A percentile compares a stretch with the other conserved stretches of the same genome.
Evolutionary conservation across 2,329 filamentous ascomycete species (phyloP).

Genomic region (Colletotrichum sp.): DNA sequence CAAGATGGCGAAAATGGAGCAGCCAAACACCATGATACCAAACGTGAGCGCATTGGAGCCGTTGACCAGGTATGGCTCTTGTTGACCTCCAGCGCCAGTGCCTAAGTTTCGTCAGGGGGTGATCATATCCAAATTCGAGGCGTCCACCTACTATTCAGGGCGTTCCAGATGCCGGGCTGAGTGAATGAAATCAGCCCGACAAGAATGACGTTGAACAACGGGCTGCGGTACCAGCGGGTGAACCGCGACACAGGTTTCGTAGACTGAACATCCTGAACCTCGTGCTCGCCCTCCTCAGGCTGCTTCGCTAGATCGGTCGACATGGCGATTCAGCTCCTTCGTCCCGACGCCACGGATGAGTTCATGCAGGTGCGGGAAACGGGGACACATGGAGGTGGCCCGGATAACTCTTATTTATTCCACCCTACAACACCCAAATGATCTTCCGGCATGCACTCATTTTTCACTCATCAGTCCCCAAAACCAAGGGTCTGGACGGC

Average conservation of each 20-base stretch:
- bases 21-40: constrained; percentile 51
- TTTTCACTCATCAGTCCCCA: not conserved
- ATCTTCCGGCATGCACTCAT: not conserved
- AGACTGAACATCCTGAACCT: not conserved
- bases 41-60: constrained; percentile 75
- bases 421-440: not conserved
- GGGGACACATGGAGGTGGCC: not conserved
- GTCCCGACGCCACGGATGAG: not conserved
- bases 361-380: constrained; percentile 5
- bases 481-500: not conserved
- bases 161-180: constrained; percentile 53
- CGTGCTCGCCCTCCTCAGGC: not conserved
- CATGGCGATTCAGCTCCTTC: not conserved
- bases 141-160: constrained; percentile 41
- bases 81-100: constrained; percentile 68
- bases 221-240: constrained; percentile 45
- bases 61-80: constrained; percentile 71
- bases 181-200: constrained; percentile 49
- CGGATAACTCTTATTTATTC: not conserved
- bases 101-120: not conserved
- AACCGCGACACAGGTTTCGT: constrained; percentile 31
- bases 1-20: constrained; percentile 42
- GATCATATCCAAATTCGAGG: rapidly evolving
- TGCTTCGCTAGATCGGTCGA: constrained; percentile 9
- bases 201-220: constrained; percentile 50